Base-by-base conservation (phyloP, 1,139 yeast genomes). In the Sugiyamaella castrensis region DNA sequence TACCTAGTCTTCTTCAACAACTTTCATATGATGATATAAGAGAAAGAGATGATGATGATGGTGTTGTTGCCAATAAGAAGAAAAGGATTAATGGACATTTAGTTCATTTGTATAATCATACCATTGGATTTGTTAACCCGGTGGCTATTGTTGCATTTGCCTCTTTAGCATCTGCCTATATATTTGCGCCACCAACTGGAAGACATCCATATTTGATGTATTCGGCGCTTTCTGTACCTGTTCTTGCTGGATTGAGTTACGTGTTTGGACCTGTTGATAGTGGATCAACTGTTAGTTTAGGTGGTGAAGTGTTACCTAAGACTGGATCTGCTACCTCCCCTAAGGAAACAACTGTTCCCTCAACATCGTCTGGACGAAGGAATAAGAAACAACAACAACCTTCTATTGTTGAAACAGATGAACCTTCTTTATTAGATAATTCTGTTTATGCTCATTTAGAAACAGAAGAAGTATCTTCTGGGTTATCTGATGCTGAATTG, bases 131-230 rank as follows among this genome's bases (percentile, higher is more conserved):
- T 9, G 48, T 47, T 16, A 39, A 42, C 30, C 57, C 60, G 13
- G 43, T 60, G 34, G 54, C 60, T 8, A 39, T 49, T 28, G 53
- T 56, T 7, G 56, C 61, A 5, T 52, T 56, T 27, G 43, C 49
- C 7, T 43, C 63, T 8, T 51, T 62, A 37, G n/a, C 53, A 5
- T 46, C 54, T 13, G 56, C 63, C 13, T 62, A 46, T 47, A 35
- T 53, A 38, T 46, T 54, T 42, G 56, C 66, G 12, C 52, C 57
- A 2, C 47, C 57, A n/a, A 38, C 51, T 19, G 58, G 57, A 38
- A 48, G 58, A 27, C 66, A 62, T 45, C 66, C 66, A 4, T 63
- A 63, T 40, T 51, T 63, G 46, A 37, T 62, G 15, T 61, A 63
- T 48, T 51, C 60, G 7, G 61, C 61, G 4, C 47, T 61, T 24